Percentiles rank a stretch among this genome's conserved stretches.
Conservation (phyloP, 2,329 filamentous ascomycete genomes). For the Aspergillus ustus region DNA sequence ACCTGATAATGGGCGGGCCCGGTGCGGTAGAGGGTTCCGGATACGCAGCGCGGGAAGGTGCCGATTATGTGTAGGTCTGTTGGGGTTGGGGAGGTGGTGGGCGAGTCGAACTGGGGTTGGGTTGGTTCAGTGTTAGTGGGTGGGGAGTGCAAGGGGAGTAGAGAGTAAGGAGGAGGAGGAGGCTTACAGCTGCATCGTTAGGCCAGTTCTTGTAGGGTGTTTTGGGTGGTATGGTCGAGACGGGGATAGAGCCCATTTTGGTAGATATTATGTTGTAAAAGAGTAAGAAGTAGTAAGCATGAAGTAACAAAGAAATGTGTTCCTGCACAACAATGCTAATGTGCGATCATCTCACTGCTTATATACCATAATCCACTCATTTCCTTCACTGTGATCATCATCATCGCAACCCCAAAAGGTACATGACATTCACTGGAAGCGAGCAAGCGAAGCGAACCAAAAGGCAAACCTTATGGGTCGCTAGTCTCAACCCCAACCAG, state of each 20-base stretch:
- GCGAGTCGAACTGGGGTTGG: constrained; percentile 1
- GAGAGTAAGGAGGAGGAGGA: background rate
- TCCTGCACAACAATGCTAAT: no score
- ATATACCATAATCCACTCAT: no score
- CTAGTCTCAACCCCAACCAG: background rate
- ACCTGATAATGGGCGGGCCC: constrained; percentile 69
- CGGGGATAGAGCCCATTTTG: background rate
- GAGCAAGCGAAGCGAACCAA: background rate
- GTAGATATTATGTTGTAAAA: background rate
- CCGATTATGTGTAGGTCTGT: constrained; percentile 1
- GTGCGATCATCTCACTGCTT: no score
- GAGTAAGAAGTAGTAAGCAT: no score
- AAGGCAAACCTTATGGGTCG: background rate
- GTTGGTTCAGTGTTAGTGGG: background rate
- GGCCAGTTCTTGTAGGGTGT: constrained; percentile 10
- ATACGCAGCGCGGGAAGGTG: background rate
- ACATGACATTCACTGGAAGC: background rate
- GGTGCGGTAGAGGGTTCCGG: constrained; percentile 56
- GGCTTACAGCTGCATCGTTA: constrained; percentile 4
- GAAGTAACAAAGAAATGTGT: no score
- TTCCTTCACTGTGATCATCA: no score
- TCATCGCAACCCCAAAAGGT: no score
- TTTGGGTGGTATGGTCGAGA: background rate
- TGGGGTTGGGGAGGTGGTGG: background rate
- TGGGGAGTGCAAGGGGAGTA: background rate